Percentiles rank a stretch among this genome's conserved stretches.
Conservation (phyloP, 2,329 filamentous ascomycete species). For the Pseudogymnoascus sp. region DNA sequence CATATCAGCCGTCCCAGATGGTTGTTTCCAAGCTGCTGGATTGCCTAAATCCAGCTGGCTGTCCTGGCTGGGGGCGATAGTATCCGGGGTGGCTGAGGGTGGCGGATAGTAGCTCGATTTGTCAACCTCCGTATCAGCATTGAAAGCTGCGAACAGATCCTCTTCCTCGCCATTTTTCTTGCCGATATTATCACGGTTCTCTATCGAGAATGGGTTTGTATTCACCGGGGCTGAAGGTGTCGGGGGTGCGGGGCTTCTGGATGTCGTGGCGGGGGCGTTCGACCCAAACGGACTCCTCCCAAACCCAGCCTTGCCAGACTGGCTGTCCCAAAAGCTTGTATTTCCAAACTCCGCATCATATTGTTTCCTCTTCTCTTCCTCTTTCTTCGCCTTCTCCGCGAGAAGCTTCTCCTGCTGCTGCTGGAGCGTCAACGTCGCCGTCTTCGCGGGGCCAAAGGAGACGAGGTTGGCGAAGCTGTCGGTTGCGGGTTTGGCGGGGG, state of each 20-base stretch:
- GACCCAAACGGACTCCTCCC: conserved; percentile 13
- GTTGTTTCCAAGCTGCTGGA: conserved; percentile 46
- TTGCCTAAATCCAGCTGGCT: conserved; percentile 44
- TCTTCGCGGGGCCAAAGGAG: conserved; percentile 48
- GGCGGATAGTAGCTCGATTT: conserved; percentile 60
- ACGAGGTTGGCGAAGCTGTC: conserved; percentile 77
- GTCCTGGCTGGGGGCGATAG: conserved; percentile 32
- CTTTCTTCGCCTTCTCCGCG: conserved; percentile 61
- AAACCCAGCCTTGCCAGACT: conserved; percentile 45
- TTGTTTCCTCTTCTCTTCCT: conserved; percentile 63
- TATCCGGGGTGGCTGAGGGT: conserved; percentile 33
- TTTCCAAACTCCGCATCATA: conserved; percentile 73
- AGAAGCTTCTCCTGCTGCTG: conserved; percentile 67
- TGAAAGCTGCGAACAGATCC: conserved; percentile 62
- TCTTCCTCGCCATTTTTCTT: conserved; percentile 41
- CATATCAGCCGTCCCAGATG: conserved; percentile 17
- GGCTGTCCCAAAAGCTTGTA: conserved; percentile 66
- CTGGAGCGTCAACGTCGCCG: conserved; percentile 61
- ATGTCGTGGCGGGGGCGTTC: conserved; percentile 37
- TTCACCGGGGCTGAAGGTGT: conserved; percentile 24
- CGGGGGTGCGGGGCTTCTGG: conserved; percentile 41
- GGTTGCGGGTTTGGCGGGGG: conserved; percentile 32
- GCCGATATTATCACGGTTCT: conserved; percentile 20
- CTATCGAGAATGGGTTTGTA: conserved; percentile 26
- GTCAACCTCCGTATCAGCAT: conserved; percentile 58